These are phyloP conservation scores for Cicer chorassanicum DNA, from an alignment of 306 rosid genomes.

Conservation along the genomic window DNA sequence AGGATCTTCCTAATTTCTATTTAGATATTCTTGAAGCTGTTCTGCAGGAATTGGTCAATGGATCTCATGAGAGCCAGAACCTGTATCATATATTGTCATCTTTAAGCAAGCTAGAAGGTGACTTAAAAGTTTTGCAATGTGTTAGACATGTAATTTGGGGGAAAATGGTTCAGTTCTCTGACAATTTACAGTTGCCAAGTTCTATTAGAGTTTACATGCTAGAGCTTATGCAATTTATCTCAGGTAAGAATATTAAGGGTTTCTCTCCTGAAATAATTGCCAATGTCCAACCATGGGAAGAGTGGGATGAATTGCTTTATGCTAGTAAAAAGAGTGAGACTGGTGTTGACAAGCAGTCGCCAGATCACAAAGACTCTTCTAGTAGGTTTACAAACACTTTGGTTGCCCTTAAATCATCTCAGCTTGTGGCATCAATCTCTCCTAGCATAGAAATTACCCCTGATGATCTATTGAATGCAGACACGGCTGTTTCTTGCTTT, in stretches of 20 bases:
- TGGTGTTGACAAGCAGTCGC: conserved; percentile 52
- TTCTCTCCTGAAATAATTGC: conserved; percentile 69
- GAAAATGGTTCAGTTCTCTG: conserved; percentile 87
- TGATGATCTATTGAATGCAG: conserved; percentile 66
- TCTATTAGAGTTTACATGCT: conserved; percentile 80
- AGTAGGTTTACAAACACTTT: conserved; percentile 82
- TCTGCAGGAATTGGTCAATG: conserved; percentile 67
- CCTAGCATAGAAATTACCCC: conserved; percentile 75
- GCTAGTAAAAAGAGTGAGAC: conserved; percentile 56
- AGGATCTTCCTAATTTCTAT: conserved; percentile 75
- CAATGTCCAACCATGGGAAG: conserved; percentile 85
- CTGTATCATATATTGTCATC: conserved; percentile 76
- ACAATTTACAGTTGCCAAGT: conserved; percentile 79
- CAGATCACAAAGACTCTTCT: conserved; percentile 67
- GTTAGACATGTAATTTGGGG: conserved; percentile 82
- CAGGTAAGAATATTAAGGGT: conserved; percentile 77
- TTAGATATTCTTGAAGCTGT: conserved; percentile 70
- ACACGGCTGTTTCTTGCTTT: conserved; percentile 83
- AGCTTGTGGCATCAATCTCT: conserved; percentile 73
- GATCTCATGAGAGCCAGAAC: conserved; percentile 70
- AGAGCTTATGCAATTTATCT: conserved; percentile 92
- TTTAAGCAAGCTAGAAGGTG: conserved; percentile 86
- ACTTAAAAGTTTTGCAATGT: conserved; percentile 69
- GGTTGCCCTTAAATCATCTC: conserved; percentile 94
- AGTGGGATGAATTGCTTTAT: conserved; percentile 74